Percentiles rank a stretch among this genome's conserved stretches.
These are phyloP conservation scores for Ophiocordyceps unilateralis DNA, from an alignment of 2,329 filamentous ascomycete species.

Conservation along the genomic window DNA sequence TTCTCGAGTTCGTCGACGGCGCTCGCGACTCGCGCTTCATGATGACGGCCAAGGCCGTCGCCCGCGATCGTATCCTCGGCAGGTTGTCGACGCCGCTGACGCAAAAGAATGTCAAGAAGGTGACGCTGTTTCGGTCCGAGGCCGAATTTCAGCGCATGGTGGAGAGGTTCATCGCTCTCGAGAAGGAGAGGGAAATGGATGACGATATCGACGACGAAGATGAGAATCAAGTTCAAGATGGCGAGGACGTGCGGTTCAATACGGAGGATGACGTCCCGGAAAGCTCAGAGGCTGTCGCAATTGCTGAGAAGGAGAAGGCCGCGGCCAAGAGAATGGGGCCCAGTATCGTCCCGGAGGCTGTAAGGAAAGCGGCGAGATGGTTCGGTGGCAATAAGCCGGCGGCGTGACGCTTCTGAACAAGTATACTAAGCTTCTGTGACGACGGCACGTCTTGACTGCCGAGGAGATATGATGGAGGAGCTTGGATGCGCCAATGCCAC, in stretches of 20 bases:
- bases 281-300: constrained; percentile 6
- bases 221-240: neutral
- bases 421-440: neutral
- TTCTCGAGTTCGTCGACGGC: constrained; percentile 89
- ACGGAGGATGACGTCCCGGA: neutral
- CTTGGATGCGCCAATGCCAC: too few species aligned
- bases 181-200: neutral
- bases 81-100: constrained; percentile 54
- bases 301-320: constrained; percentile 12
- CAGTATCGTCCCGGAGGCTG: constrained; percentile 12
- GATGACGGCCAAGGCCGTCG: constrained; percentile 75
- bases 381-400: neutral
- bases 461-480: neutral
- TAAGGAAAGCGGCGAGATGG: constrained; percentile 3
- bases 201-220: constrained; percentile 2
- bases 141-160: constrained; percentile 51
- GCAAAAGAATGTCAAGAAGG: constrained; percentile 62
- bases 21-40: constrained; percentile 88
- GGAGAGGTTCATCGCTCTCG: constrained; percentile 15
- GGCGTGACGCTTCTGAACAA: neutral
- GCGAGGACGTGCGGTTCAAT: too few species aligned
- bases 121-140: constrained; percentile 61
- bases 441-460: neutral
- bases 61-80: constrained; percentile 39
- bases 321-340: constrained; percentile 15